Base-by-base conservation (phyloP, 2,329 filamentous ascomycete species). In the Bipolaris victoriae region DNA sequence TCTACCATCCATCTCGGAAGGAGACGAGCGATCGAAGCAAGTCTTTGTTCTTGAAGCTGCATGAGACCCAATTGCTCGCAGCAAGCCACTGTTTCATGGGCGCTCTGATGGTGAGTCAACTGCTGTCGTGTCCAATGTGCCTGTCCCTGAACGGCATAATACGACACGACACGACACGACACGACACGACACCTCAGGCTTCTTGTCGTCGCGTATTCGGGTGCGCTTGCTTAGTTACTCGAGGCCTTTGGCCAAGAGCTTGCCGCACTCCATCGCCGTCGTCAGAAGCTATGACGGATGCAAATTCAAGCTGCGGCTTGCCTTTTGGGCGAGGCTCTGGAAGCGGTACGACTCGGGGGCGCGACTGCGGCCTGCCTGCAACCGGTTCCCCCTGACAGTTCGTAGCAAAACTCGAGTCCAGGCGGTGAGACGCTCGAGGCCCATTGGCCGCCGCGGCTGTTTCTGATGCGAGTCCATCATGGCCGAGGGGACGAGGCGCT, bases 401-500 rank as follows among this genome's bases (percentile, higher is more conserved):
- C 50, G 50, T 57, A 57, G 49, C 50, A 46, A 57, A 57, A 39
- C 24, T 55, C 55, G 62, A 54, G 46, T 62, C 55, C 62, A 66
- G 65, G 72, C 72, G 71, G 72, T 74, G 72, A 67, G 62, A 49
- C 60, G 35, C 57, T 53, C 7, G 16, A 35, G 22, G 50, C 33
- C 57, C 50, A 74, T 71, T 73, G 69, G 71, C 43, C 57, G 52
- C 41, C 3, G 43, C 57, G 49, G 56, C 49, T 51, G 57, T 57
- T 55, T 26, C 29, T 56, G 53, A 52, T 57, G 52, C 53, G 40
- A 61, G 50, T 45, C 54, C 20, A 59, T 41, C 33, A n/a, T 55
- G 48, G 51, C 53, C 55, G 61, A 64, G 47, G 55, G 47, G 55
- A 48, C 29, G 39, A 50, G 35, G 22, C 36, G 53, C 52, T 41